phyloP scores from a whole-genome alignment of 1,284 basidiomycete species.

The Vanrija sp. region DNA sequence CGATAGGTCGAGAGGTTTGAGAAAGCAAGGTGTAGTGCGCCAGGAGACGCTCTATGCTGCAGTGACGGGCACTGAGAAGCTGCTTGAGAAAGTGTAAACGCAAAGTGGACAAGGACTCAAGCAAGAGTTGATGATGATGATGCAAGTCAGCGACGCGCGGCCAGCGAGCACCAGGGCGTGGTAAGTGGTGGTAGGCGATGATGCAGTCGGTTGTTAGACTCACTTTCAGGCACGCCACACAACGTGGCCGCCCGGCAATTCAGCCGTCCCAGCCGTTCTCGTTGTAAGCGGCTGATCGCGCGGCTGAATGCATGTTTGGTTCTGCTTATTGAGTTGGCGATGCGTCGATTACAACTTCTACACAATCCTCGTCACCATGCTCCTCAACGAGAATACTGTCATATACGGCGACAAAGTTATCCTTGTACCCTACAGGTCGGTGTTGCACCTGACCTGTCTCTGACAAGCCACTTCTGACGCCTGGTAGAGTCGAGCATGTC shows the following conservation, averaged over 20 bases:
- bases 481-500: constrained; percentile 58
- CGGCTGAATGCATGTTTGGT: no score
- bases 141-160: background rate
- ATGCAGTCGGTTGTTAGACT: background rate
- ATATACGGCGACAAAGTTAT: constrained; percentile 63
- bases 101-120: background rate
- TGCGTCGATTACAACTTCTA: background rate
- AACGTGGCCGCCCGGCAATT: background rate
- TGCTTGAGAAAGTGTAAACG: background rate
- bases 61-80: background rate
- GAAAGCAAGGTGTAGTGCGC: background rate
- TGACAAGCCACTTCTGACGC: constrained; percentile 2
- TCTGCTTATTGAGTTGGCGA: background rate
- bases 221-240: background rate
- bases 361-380: constrained; percentile 53
- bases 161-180: background rate
- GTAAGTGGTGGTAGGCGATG: no score
- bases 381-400: constrained; percentile 59
- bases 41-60: background rate
- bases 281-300: no score
- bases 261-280: no score
- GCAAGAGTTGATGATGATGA: background rate
- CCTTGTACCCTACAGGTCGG: constrained; percentile 68
- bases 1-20: background rate
- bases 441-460: constrained; percentile 3